Evolutionary conservation across 345 rosid species (phyloP), one percentile per base, ranked within the genome.

Genomic region (Salix arbutifolia): DNA sequence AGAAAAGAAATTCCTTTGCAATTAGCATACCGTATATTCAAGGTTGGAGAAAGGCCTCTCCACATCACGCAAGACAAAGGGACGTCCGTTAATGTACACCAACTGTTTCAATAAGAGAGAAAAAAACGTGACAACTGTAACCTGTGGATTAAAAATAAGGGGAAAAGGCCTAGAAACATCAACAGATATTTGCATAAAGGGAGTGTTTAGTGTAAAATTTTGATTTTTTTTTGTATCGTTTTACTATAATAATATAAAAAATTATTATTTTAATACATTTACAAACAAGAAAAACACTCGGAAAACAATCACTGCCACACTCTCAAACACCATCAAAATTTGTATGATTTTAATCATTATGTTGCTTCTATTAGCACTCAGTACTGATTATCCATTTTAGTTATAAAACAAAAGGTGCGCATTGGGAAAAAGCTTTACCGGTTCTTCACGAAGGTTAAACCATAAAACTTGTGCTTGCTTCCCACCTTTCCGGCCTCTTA

Each of bases 361-460:
- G 64, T 23, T 58, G 64, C 64, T 58, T 58, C 62, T 25, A n/a
- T 13, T 58, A 12, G 28, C 28, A 58, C 23, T 58, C 12, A 9
- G 64, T 9, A 10, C 64, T 58, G 6, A 58, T 58, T n/a, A 58
- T 58, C 64, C 64, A 23, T 10, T 58, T 58, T 58, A 4, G 11
- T n/a, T n/a, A 23, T 23, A n/a, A n/a, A 56, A 58, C 23, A 58
- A n/a, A n/a, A 37, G 12, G 44, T 37, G 21, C 40, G 75, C 58
- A 35, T 48, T 38, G 60, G 70, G 16, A 82, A 58, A 74, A 68
- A 42, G 26, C 25, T 38, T 78, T 90, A 93, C 98, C 84, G 98
- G 98, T 81, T 95, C 99, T 85, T 95, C 99, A 1, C 99, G 94
- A 66, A 95, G 98, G 82, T 87, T 91, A 86, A 95, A 86, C 99